phyloP scores from a whole-genome alignment of 2,329 filamentous ascomycete species.

The Arthroderma sp. region DNA sequence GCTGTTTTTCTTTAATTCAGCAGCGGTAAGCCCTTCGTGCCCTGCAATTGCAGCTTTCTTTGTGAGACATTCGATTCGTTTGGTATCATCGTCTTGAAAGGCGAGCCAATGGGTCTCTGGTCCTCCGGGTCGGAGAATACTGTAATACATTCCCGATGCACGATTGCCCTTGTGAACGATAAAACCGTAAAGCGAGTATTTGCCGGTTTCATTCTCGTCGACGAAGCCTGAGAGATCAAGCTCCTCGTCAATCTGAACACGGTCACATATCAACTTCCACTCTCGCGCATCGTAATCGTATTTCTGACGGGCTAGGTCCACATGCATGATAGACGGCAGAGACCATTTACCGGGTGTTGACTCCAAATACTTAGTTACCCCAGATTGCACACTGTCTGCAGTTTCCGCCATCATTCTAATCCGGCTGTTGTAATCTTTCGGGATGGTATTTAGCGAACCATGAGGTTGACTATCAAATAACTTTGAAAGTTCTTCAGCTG shows the following conservation, averaged over 20 bases:
- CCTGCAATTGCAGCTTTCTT: slow-evolving; percentile 40
- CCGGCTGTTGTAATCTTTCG: slow-evolving; percentile 25
- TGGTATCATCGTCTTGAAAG: slow-evolving; percentile 43
- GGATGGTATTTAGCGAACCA: slow-evolving; percentile 21
- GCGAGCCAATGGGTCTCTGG: slow-evolving; percentile 45
- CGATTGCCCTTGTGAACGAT: slow-evolving; percentile 47
- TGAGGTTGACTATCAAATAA: slow-evolving; percentile 35
- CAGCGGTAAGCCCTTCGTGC: slow-evolving; percentile 35
- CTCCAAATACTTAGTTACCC: slow-evolving; percentile 20
- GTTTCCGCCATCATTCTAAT: slow-evolving; percentile 27
- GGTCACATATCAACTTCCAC: slow-evolving; percentile 45
- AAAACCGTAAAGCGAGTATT: slow-evolving; percentile 47
- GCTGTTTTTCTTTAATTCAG: slow-evolving; percentile 24
- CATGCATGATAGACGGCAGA: slow-evolving; percentile 37
- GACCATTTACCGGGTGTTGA: slow-evolving; percentile 27
- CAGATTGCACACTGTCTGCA: slow-evolving; percentile 25
- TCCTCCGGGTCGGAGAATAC: slow-evolving; percentile 46
- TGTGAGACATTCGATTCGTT: slow-evolving; percentile 44
- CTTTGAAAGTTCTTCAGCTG: slow-evolving; percentile 26
- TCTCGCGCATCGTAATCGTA: slow-evolving; percentile 42
- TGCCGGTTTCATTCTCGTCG: slow-evolving; percentile 21
- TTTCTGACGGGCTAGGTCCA: slow-evolving; percentile 45
- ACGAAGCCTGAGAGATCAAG: slow-evolving; percentile 32
- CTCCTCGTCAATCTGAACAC: slow-evolving; percentile 43
- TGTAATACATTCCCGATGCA: slow-evolving; percentile 46